Base-by-base conservation (phyloP, 2,329 filamentous ascomycete genomes). In the Thelonectria discophora region DNA sequence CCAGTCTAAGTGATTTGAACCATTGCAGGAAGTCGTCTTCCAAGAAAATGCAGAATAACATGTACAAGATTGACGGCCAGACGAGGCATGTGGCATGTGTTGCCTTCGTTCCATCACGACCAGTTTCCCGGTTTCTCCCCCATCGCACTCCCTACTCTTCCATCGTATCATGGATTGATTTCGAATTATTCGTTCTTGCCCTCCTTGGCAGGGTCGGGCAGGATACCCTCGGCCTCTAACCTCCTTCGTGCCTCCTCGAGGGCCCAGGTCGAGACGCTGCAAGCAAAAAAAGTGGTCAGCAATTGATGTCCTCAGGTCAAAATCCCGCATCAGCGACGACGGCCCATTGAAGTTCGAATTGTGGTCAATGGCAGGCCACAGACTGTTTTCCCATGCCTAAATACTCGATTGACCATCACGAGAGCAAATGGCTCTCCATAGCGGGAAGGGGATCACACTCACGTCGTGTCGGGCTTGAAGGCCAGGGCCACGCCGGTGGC, bases 391-490 rank as follows among this genome's bases (percentile, higher is more conserved):
- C 40, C 30, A 42, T 37, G 27, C 2, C 24, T 18, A 21, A 30
- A 32, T 27, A 17, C 47, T 34, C 47, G 47, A 18, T 50, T 51
- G 58, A 57, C 58, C 59, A 62, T 30, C 5, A 30, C 9, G 27
- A 8, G 27, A 30, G 27, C 27, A 30, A 30, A 10, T 2, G 27
- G 27, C 27, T 30, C 27, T 8, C 27, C 4, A 30, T 30, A 30
- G 5, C 27, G 46, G 56, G 39, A 20, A 30, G 61, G 55, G 42
- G 30, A 24, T 20, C 34, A 34, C 32, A 93, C 94, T 82, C 85
- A 99, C 95, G 93, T 97, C 66, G 94, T 98, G 85, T 99, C 95
- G 55, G 95, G 95, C 88, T 98, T 98, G 78, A 95, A 98, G 65
- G 92, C 93, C 81, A 97, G 93, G 68, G 91, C 92, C 68, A 97